A percentile compares a stretch with the other conserved stretches of the same genome.
Conservation (phyloP, 2,329 filamentous ascomycete species). For the Neonectria magnoliae region DNA sequence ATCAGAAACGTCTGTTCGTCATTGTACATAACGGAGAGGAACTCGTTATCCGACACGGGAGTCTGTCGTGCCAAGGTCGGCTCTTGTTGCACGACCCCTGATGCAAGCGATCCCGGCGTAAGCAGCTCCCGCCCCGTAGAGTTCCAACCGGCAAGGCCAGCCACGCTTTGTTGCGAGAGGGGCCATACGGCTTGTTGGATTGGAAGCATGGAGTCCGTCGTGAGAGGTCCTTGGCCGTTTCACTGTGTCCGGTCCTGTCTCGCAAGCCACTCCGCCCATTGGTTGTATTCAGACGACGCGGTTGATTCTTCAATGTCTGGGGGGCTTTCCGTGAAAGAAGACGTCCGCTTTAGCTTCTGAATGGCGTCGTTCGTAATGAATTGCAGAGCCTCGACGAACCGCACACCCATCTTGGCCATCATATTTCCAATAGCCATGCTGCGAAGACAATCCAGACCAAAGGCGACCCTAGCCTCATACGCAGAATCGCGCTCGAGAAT, state of each 20-base stretch:
- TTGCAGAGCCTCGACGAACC: constrained; percentile 40
- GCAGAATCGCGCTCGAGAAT: constrained; percentile 47
- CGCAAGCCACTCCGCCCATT: constrained; percentile 39
- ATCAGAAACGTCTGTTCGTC: constrained; percentile 40
- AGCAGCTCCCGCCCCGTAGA: not conserved
- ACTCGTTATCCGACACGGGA: not conserved
- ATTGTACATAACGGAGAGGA: constrained; percentile 26
- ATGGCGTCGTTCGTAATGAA: constrained; percentile 36
- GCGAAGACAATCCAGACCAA: constrained; percentile 46
- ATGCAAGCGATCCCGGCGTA: constrained; percentile 3
- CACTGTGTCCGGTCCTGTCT: constrained; percentile 14
- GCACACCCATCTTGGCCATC: constrained; percentile 34
- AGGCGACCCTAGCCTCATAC: constrained; percentile 43
- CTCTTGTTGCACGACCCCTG: constrained; percentile 8
- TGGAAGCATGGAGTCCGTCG: not conserved
- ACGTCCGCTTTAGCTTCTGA: constrained; percentile 19
- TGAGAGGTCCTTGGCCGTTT: not conserved
- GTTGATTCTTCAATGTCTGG: not conserved
- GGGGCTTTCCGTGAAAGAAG: not conserved
- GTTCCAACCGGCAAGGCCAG: constrained; percentile 2
- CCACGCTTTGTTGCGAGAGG: not conserved
- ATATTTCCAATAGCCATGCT: constrained; percentile 49
- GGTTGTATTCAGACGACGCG: constrained; percentile 24
- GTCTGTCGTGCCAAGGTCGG: constrained; percentile 5
- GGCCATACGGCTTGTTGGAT: not conserved